Evolutionary conservation across 805 yeast genomes (phyloP).

Genomic region (Zygotorulaspora chibaensis): DNA sequence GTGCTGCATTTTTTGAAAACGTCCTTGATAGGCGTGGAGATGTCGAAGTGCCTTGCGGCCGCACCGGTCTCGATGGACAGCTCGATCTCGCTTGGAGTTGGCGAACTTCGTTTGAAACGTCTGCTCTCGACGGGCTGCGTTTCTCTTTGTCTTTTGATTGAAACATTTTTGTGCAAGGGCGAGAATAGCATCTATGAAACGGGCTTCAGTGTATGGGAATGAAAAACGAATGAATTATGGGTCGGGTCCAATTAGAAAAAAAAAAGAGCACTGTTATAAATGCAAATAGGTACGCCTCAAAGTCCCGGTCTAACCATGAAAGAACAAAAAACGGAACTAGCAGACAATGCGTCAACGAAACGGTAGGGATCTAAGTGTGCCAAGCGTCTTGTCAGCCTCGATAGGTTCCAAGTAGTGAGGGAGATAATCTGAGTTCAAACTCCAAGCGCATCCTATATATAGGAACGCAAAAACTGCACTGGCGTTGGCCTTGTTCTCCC

Average conservation of each 20-base stretch:
- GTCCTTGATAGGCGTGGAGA: slow-evolving; percentile 7
- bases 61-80: slow-evolving; percentile 2
- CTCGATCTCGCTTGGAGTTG: slow-evolving; percentile 3
- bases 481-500: no score
- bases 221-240: neutral
- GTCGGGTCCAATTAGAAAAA: neutral
- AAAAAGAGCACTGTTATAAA: neutral
- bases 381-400: no score
- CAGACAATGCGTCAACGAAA: no score
- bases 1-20: slow-evolving; percentile 5
- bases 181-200: slow-evolving; percentile 11
- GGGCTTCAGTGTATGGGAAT: neutral
- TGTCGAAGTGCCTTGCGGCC: slow-evolving; percentile 4
- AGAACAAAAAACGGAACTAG: no score
- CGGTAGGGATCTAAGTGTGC: no score
- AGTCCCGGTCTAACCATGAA: neutral
- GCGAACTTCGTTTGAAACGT: slow-evolving; percentile 13
- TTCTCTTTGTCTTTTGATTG: slow-evolving; percentile 21
- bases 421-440: no score
- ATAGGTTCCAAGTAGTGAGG: no score
- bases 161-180: slow-evolving; percentile 7
- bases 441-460: no score
- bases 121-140: slow-evolving; percentile 12
- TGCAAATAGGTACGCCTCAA: neutral
- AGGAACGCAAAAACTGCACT: no score